A percentile compares a stretch with the other conserved stretches of the same genome.
These are phyloP conservation scores for Sporormia fimetaria DNA, from an alignment of 495 filamentous ascomycete genomes.

Conservation along the genomic window DNA sequence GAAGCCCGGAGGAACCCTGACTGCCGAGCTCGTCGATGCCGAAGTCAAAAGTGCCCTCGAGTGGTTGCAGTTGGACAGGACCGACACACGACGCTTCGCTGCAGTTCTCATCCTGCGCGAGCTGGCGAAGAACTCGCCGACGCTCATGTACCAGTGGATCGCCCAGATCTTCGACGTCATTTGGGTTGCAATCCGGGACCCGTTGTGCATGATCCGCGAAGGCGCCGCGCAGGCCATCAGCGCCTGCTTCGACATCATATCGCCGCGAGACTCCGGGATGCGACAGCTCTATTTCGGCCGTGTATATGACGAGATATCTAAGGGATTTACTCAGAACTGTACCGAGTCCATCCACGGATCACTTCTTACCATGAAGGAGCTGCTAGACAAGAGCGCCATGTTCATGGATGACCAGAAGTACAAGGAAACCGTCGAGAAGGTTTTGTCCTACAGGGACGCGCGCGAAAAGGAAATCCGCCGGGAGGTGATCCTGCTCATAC, in stretches of 20 bases:
- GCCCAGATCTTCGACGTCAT: conserved; percentile 84
- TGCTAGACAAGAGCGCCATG: conserved; percentile 90
- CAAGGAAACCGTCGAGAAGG: conserved; percentile 74
- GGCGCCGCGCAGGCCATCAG: conserved; percentile 83
- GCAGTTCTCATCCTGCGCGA: conserved; percentile 85
- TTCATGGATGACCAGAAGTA: conserved; percentile 81
- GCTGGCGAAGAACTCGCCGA: conserved; percentile 80
- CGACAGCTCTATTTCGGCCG: conserved; percentile 76
- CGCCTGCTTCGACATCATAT: conserved; percentile 87
- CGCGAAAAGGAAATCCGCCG: conserved; percentile 75
- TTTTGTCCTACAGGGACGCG: conserved; percentile 81
- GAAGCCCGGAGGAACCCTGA: conserved; percentile 82
- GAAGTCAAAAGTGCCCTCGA: conserved; percentile 91
- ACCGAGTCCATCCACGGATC: conserved; percentile 85
- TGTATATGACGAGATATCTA: conserved; percentile 71
- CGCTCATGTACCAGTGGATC: conserved; percentile 84
- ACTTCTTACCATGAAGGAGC: conserved; percentile 77
- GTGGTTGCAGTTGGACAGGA: conserved; percentile 88
- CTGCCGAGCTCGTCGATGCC: conserved; percentile 90
- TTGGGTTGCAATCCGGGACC: conserved; percentile 86
- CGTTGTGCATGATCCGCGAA: conserved; percentile 78
- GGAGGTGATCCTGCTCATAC: conserved; percentile 80
- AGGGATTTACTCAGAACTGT: conserved; percentile 65
- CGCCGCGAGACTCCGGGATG: conserved; percentile 73
- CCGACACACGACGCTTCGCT: conserved; percentile 82